Conservation (phyloP, 2,329 filamentous ascomycete genomes). For the Diaporthe australafricana region DNA sequence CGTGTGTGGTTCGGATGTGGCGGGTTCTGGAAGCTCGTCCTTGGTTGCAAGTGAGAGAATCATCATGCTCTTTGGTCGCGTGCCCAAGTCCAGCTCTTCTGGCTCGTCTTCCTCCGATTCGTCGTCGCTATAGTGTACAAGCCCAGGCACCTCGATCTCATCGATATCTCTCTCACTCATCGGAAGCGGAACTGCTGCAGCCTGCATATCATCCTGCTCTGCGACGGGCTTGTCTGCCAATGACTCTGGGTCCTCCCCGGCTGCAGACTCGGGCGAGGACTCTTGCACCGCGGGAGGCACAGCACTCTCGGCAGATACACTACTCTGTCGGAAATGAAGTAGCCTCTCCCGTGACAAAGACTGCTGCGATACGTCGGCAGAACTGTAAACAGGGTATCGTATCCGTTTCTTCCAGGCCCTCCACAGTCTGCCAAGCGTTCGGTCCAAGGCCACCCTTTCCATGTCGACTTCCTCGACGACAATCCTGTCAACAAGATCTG, state of each 20-base stretch:
- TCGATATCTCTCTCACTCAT: conserved; percentile 75
- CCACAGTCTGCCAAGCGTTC: conserved; percentile 90
- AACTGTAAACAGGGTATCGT: conserved; percentile 65
- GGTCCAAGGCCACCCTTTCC: conserved; percentile 91
- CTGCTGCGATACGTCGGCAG: conserved; percentile 58
- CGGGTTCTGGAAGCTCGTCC: conserved; percentile 48
- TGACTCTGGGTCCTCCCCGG: conserved; percentile 24
- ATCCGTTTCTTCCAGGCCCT: conserved; percentile 93
- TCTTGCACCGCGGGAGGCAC: conserved; percentile 53
- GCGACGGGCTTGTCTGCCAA: conserved; percentile 34
- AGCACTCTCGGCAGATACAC: conserved; percentile 48
- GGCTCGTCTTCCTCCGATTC: conserved; percentile 61
- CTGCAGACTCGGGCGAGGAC: conserved; percentile 29
- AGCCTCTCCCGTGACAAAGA: conserved; percentile 59
- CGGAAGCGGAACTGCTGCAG: conserved; percentile 76
- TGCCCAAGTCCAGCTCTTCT: conserved; percentile 45
- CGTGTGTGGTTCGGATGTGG: conserved; percentile 49
- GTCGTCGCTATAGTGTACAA: conserved; percentile 72
- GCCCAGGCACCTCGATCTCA: conserved; percentile 83
- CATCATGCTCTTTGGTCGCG: conserved; percentile 62
- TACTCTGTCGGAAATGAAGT: conserved; percentile 52
- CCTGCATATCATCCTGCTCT: conserved; percentile 56
- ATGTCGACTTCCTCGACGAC: conserved; percentile 92
- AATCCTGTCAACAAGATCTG: conserved; percentile 71
- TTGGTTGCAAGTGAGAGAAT: conserved; percentile 45